Evolutionary conservation across 2,329 filamentous ascomycete species (phyloP).

Genomic region (Neonectria faginata): DNA sequence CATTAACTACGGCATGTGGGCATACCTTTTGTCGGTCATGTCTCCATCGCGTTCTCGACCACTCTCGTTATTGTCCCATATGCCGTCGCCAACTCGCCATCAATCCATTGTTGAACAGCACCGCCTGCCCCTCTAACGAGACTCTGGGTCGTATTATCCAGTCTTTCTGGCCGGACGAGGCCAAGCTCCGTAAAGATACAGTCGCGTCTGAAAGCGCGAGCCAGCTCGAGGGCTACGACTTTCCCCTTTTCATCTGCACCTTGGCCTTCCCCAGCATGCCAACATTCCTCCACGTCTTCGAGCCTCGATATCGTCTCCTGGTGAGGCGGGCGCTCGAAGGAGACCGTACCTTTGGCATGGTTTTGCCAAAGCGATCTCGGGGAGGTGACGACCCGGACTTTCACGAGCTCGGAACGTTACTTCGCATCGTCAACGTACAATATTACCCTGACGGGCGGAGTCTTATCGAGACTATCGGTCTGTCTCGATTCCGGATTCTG

Average conservation of each 20-base stretch:
- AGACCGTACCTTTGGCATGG: constrained; percentile 85
- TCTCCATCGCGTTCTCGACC: constrained; percentile 79
- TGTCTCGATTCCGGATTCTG: constrained; percentile 80
- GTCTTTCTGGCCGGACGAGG: constrained; percentile 75
- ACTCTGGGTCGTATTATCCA: constrained; percentile 72
- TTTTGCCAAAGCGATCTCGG: constrained; percentile 72
- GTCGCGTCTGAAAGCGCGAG: constrained; percentile 68
- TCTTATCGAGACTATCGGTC: constrained; percentile 80
- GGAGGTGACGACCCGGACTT: constrained; percentile 59
- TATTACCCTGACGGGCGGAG: constrained; percentile 84
- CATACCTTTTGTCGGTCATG: constrained; percentile 91
- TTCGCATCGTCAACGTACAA: constrained; percentile 80
- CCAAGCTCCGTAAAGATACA: constrained; percentile 68
- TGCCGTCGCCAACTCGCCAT: constrained; percentile 76
- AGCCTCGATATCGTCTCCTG: constrained; percentile 93
- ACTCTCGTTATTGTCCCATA: constrained; percentile 82
- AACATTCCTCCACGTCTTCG: constrained; percentile 91
- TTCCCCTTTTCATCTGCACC: constrained; percentile 84
- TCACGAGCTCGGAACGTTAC: constrained; percentile 79
- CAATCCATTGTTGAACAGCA: constrained; percentile 56
- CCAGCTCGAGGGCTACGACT: constrained; percentile 67
- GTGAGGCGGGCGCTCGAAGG: constrained; percentile 81
- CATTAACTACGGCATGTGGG: constrained; percentile 85
- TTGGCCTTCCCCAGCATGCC: constrained; percentile 85
- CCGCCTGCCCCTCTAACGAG: constrained; percentile 67